Percentiles rank a stretch among this genome's conserved stretches.
These are phyloP conservation scores for Parathielavia appendiculata DNA, from an alignment of 495 filamentous ascomycete species.

Conservation along the genomic window DNA sequence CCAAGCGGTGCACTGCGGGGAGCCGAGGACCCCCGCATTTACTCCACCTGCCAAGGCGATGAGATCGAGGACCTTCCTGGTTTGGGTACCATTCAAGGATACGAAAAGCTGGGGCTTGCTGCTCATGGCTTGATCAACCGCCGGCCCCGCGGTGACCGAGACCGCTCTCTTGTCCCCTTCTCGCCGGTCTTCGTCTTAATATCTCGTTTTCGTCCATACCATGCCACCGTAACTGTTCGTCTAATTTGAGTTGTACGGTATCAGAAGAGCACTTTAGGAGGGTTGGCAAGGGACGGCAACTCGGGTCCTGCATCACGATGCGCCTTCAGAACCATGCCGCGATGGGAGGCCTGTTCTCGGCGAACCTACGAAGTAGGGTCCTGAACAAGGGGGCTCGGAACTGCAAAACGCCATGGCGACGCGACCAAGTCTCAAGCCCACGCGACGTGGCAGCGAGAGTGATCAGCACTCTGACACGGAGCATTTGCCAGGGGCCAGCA, in stretches of 20 bases:
- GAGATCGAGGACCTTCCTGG: constrained; percentile 6
- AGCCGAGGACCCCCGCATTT: constrained; percentile 4
- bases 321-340: background rate
- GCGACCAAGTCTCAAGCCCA: background rate
- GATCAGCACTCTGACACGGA: constrained; percentile 19
- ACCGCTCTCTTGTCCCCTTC: background rate
- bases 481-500: constrained; percentile 22
- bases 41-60: constrained; percentile 11
- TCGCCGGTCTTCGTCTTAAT: background rate
- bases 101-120: background rate
- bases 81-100: background rate
- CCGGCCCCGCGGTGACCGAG: background rate
- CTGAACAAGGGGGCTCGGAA: background rate
- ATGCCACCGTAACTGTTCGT: background rate
- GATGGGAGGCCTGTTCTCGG: background rate
- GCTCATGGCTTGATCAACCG: background rate
- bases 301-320: background rate
- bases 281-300: background rate
- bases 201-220: background rate
- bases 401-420: background rate
- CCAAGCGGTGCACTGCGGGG: constrained; percentile 6
- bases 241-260: background rate
- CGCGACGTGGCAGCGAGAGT: background rate
- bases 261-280: background rate
- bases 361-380: background rate